A percentile compares a stretch with the other conserved stretches of the same genome.
These are phyloP conservation scores for Cyberlindnera mrakii DNA, from an alignment of 805 yeast species.

Conservation along the genomic window DNA sequence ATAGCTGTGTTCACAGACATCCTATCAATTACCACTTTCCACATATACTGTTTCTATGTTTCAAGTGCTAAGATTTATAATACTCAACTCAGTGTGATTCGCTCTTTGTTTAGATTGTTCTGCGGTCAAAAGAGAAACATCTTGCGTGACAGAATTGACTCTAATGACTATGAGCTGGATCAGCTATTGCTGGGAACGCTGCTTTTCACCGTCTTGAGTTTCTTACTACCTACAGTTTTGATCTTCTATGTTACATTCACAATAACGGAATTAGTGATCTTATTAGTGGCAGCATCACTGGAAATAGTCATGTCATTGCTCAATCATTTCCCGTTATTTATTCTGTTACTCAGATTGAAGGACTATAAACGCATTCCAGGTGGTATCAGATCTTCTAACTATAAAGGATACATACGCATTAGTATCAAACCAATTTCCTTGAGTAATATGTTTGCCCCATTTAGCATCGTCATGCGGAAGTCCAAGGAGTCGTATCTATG, in stretches of 20 bases:
- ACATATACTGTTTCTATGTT: conserved; percentile 68
- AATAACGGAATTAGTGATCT: conserved; percentile 43
- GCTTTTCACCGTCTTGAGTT: conserved; percentile 70
- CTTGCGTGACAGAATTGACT: conserved; percentile 79
- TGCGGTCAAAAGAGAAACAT: conserved; percentile 86
- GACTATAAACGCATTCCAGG: conserved; percentile 68
- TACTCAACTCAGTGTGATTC: conserved; percentile 63
- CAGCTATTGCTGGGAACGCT: conserved; percentile 86
- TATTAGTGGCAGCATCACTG: conserved; percentile 42
- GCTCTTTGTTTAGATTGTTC: conserved; percentile 75
- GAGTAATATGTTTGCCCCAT: conserved; percentile 43
- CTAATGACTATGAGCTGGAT: conserved; percentile 77
- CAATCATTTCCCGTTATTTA: conserved; percentile 86
- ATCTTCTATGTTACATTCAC: conserved; percentile 81
- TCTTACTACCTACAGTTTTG: conserved; percentile 78
- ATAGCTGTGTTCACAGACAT: conserved; percentile 64
- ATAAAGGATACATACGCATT: conserved; percentile 24
- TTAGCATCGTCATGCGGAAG: conserved; percentile 32
- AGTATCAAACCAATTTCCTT: conserved; percentile 40
- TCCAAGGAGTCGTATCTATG: conserved; percentile 40
- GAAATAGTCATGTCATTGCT: conserved; percentile 58
- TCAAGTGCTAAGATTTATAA: conserved; percentile 74
- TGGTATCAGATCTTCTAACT: conserved; percentile 35
- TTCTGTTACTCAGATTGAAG: conserved; percentile 69
- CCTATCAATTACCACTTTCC: conserved; percentile 57